These are phyloP conservation scores for Didymella glomerata DNA, from an alignment of 2,329 filamentous ascomycete species.

Conservation along the genomic window DNA sequence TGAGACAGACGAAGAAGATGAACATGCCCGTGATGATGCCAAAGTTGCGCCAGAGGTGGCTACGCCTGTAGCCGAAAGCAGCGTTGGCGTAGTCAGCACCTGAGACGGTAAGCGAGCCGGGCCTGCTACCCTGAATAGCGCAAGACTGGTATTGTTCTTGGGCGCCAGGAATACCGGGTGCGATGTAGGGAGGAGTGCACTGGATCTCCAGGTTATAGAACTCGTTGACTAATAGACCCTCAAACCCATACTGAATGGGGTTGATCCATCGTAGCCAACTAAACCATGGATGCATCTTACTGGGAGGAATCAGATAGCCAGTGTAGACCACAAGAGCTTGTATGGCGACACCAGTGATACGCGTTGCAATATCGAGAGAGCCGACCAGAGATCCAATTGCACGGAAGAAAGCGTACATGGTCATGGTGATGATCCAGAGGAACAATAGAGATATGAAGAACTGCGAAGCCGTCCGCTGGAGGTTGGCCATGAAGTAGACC, in stretches of 20 bases:
- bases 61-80: constrained; percentile 63
- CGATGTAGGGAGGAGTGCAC: constrained; percentile 64
- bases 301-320: constrained; percentile 51
- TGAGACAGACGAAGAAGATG: constrained; percentile 58
- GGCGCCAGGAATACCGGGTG: constrained; percentile 61
- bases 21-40: constrained; percentile 63
- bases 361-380: constrained; percentile 50
- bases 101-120: constrained; percentile 61
- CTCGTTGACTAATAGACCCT: constrained; percentile 74
- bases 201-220: constrained; percentile 67
- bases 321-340: constrained; percentile 53
- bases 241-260: constrained; percentile 74
- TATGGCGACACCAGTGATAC: constrained; percentile 53
- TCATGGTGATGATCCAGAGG: constrained; percentile 64
- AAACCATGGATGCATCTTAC: constrained; percentile 54
- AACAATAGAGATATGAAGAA: constrained; percentile 70
- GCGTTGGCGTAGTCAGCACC: constrained; percentile 65
- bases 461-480: constrained; percentile 65
- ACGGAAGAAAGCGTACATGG: constrained; percentile 55
- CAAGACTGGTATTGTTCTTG: constrained; percentile 65
- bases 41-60: constrained; percentile 69
- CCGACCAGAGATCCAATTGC: constrained; percentile 49
- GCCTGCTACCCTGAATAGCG: constrained; percentile 64
- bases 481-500: constrained; percentile 69
- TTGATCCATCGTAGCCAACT: constrained; percentile 55